Evolutionary conservation across 2,329 filamentous ascomycete species (phyloP).

Genomic region (Tolypocladium nubicola): DNA sequence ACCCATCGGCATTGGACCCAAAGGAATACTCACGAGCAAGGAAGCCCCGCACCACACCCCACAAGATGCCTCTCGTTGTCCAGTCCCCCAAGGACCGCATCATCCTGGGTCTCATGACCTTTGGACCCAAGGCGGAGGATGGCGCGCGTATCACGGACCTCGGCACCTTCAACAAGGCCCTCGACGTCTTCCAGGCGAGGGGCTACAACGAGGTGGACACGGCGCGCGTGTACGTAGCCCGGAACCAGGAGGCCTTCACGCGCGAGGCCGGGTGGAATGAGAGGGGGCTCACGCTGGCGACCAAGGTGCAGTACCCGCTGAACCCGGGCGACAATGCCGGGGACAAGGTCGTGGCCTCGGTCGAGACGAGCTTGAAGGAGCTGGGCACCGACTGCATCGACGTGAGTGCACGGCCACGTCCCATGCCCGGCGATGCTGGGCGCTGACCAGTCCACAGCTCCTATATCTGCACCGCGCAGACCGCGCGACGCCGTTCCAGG

Average conservation of each 20-base stretch:
- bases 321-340: constrained; percentile 49
- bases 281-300: constrained; percentile 66
- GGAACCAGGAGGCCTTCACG: constrained; percentile 71
- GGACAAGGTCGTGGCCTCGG: constrained; percentile 50
- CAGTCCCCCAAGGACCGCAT: constrained; percentile 48
- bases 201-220: constrained; percentile 84
- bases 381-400: constrained; percentile 65
- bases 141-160: constrained; percentile 63
- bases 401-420: constrained; percentile 23
- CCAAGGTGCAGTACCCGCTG: constrained; percentile 59
- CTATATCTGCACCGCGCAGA: constrained; percentile 33
- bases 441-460: constrained; percentile 16
- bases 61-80: constrained; percentile 36
- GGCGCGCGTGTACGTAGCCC: constrained; percentile 61
- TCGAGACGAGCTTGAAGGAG: constrained; percentile 61
- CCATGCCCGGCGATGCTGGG: background rate
- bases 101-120: constrained; percentile 82
- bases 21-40: background rate
- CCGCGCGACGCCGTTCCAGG: constrained; percentile 61
- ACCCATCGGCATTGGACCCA: background rate
- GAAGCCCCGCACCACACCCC: background rate
- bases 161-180: constrained; percentile 56
- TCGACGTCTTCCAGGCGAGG: constrained; percentile 66
- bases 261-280: constrained; percentile 67
- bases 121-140: constrained; percentile 49